Evolutionary conservation across 805 yeast species (phyloP).

Genomic region (Blastobotrys terrestris): DNA sequence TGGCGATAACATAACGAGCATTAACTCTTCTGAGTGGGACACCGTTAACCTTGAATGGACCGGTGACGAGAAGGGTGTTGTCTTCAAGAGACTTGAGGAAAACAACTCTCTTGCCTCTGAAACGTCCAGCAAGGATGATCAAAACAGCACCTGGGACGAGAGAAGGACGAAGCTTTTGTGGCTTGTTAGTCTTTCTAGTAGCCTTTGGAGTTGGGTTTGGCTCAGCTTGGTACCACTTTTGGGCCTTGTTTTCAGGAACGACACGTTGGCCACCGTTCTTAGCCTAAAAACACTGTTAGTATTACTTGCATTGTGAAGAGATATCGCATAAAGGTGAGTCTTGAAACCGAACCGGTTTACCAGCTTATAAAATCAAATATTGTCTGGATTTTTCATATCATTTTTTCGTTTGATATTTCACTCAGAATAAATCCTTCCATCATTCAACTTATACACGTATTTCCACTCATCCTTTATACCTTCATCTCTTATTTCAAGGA

Average conservation of each 20-base stretch:
- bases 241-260: conserved; percentile 43
- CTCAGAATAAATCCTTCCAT: not conserved
- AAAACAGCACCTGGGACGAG: conserved; percentile 97
- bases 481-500: not conserved
- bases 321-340: not conserved
- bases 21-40: conserved; percentile 99
- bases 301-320: not conserved
- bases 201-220: conserved; percentile 74
- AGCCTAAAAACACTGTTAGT: conserved; percentile 20
- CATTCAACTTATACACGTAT: not conserved
- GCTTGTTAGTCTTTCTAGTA: conserved; percentile 85
- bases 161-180: conserved; percentile 92
- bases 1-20: conserved; percentile 97
- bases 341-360: not conserved
- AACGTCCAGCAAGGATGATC: conserved; percentile 96
- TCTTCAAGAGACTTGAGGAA: conserved; percentile 95
- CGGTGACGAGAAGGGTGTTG: conserved; percentile 94
- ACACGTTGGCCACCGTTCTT: conserved; percentile 33
- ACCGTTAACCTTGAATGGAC: conserved; percentile 99
- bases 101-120: conserved; percentile 99
- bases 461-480: too few species aligned
- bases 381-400: not conserved
- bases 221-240: conserved; percentile 84
- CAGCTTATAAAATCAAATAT: not conserved
- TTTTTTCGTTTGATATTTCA: not conserved